Evolutionary conservation across 2,329 filamentous ascomycete genomes (phyloP).

Genomic region (Penicillium paneum): DNA sequence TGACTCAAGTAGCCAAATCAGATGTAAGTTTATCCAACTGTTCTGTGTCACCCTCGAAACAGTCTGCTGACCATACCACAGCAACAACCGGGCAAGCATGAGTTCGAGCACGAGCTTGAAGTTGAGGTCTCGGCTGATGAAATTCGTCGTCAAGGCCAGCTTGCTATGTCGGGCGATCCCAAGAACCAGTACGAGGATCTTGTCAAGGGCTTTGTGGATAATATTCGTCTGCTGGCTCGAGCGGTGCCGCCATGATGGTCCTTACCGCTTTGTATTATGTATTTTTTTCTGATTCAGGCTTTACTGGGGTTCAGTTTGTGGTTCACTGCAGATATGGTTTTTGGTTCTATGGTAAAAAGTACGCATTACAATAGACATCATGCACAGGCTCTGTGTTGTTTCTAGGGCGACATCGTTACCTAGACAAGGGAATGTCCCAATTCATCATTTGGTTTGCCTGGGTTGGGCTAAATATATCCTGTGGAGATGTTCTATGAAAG

Average conservation of each 20-base stretch:
- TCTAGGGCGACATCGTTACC: background rate
- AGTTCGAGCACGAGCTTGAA: conserved; percentile 50
- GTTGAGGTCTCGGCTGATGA: conserved; percentile 48
- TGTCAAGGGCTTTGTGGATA: conserved; percentile 50
- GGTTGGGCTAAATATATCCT: background rate
- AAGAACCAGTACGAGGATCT: conserved; percentile 47
- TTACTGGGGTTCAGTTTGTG: background rate
- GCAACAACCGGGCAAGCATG: conserved; percentile 33
- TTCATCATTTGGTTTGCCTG: background rate
- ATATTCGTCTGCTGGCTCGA: conserved; percentile 46
- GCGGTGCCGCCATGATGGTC: conserved; percentile 34
- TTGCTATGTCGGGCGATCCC: conserved; percentile 38
- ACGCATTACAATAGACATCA: conserved; percentile 12
- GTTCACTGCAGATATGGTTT: conserved; percentile 17
- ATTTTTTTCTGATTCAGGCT: conserved; percentile 6
- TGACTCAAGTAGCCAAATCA: conserved; percentile 76
- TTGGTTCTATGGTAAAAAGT: background rate
- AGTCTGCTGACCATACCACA: conserved; percentile 14
- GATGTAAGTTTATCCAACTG: conserved; percentile 38
- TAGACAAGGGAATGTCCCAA: background rate
- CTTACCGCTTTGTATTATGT: conserved; percentile 19
- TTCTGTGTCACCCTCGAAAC: conserved; percentile 7
- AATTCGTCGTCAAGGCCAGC: conserved; percentile 44
- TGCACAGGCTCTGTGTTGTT: background rate
- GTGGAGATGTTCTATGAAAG: background rate